Conservation (phyloP, 1,139 yeast genomes). For the Magnusiomyces ingens region DNA sequence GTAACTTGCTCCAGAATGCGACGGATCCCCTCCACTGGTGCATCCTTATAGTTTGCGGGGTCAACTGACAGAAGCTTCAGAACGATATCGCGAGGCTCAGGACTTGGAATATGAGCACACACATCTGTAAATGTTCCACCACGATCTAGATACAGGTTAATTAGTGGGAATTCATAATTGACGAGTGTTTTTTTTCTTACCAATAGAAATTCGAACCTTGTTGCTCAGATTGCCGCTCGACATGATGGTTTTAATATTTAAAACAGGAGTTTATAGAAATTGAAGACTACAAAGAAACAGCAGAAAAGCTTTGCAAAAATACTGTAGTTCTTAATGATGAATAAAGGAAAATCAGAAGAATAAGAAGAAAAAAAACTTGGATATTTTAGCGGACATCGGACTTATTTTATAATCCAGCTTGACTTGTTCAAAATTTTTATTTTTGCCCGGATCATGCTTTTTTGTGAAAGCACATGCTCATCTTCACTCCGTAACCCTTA, state of each 20-base stretch:
- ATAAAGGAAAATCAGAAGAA: neutral
- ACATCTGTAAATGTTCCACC: constrained; percentile 86
- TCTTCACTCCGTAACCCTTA: too few species aligned
- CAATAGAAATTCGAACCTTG: constrained; percentile 15
- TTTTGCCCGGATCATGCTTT: too few species aligned
- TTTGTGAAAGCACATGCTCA: too few species aligned
- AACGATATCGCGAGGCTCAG: constrained; percentile 44
- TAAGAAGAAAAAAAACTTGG: neutral
- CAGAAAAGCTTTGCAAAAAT: neutral
- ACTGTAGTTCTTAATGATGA: neutral
- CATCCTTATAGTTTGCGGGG: constrained; percentile 78
- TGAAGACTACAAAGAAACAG: neutral
- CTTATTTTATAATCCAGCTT: too few species aligned
- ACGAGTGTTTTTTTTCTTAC: constrained; percentile 6
- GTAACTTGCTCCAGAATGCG: constrained; percentile 59
- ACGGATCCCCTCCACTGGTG: constrained; percentile 87
- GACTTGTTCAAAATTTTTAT: too few species aligned
- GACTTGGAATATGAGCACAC: constrained; percentile 41
- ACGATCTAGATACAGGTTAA: constrained; percentile 26
- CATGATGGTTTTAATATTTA: neutral
- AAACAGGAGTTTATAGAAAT: neutral
- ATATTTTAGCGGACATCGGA: too few species aligned
- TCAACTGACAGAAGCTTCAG: constrained; percentile 79
- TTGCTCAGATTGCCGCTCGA: neutral
- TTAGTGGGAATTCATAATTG: neutral